Percentiles rank a stretch among this genome's conserved stretches.
These are phyloP conservation scores for Gynostemma pentaphyllum DNA, from an alignment of 306 rosid species.

Conservation along the genomic window DNA sequence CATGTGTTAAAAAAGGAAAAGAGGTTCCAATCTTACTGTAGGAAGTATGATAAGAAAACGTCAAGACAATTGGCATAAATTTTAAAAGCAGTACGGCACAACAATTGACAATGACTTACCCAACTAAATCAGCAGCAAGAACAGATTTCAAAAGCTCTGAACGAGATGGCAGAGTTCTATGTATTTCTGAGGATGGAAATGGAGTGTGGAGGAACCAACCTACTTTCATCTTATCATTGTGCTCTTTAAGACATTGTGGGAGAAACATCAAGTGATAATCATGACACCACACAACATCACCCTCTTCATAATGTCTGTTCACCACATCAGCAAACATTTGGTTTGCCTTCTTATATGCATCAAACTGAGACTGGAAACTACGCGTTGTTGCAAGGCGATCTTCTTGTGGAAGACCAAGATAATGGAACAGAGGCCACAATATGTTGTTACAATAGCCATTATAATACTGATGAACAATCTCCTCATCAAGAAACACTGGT, in stretches of 20 bases:
- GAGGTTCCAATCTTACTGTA: neutral
- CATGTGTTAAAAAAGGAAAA: neutral
- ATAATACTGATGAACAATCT: slow-evolving; percentile 83
- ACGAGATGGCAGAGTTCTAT: slow-evolving; percentile 83
- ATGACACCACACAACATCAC: slow-evolving; percentile 95
- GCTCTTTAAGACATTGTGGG: slow-evolving; percentile 77
- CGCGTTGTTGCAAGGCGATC: slow-evolving; percentile 93
- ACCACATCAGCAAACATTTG: slow-evolving; percentile 92
- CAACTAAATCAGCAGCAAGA: slow-evolving; percentile 91
- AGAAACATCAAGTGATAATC: slow-evolving; percentile 97
- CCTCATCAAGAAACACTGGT: slow-evolving; percentile 90
- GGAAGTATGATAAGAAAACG: neutral
- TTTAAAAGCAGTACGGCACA: neutral
- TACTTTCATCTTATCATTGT: slow-evolving; percentile 71
- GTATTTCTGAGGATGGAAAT: slow-evolving; percentile 98
- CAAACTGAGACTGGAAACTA: slow-evolving; percentile 86
- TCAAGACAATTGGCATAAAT: neutral
- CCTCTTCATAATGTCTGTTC: slow-evolving; percentile 71
- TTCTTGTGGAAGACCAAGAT: slow-evolving; percentile 94
- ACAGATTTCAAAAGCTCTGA: slow-evolving; percentile 82
- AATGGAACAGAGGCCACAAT: slow-evolving; percentile 94
- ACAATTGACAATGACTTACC: slow-evolving; percentile 54
- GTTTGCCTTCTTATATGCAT: slow-evolving; percentile 88
- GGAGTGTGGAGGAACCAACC: slow-evolving; percentile 99
- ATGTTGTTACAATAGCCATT: slow-evolving; percentile 97